Percentiles rank a stretch among this genome's conserved stretches.
Conservation (phyloP, 1,139 yeast genomes). For the Kodamaea arcana region DNA sequence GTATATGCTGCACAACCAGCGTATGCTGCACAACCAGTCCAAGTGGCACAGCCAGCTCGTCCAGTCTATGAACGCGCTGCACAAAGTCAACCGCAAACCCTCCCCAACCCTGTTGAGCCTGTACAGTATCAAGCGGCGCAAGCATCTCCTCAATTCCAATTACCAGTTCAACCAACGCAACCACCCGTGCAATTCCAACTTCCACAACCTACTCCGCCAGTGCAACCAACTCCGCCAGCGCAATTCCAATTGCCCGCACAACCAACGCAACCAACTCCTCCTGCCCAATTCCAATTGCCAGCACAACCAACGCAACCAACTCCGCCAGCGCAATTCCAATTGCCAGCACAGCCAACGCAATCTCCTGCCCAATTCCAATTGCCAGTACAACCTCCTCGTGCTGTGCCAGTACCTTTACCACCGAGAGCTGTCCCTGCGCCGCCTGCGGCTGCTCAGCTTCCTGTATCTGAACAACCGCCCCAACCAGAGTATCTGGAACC, state of each 20-base stretch:
- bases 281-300: background rate
- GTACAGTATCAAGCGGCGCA: constrained; percentile 3
- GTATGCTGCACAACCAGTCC: background rate
- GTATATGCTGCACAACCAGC: background rate
- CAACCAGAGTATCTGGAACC: background rate
- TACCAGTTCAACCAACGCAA: background rate
- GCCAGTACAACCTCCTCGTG: constrained; percentile 2
- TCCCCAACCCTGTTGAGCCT: too few species aligned
- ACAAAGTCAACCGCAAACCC: background rate
- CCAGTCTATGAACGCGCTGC: background rate
- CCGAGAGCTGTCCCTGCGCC: background rate
- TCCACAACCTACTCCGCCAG: constrained; percentile 1
- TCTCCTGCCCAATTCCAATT: background rate
- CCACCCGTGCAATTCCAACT: background rate
- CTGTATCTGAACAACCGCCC: constrained; percentile 1
- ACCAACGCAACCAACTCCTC: constrained; percentile 2
- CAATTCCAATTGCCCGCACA: constrained; percentile 4
- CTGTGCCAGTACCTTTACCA: background rate
- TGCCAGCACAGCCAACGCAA: background rate
- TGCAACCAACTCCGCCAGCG: constrained; percentile 3
- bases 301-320: constrained; percentile 1
- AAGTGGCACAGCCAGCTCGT: background rate
- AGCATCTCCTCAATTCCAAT: background rate
- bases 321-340: background rate
- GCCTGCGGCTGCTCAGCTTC: background rate